These are phyloP conservation scores for Daldinia loculata DNA, from an alignment of 495 filamentous ascomycete genomes.

Conservation along the genomic window DNA sequence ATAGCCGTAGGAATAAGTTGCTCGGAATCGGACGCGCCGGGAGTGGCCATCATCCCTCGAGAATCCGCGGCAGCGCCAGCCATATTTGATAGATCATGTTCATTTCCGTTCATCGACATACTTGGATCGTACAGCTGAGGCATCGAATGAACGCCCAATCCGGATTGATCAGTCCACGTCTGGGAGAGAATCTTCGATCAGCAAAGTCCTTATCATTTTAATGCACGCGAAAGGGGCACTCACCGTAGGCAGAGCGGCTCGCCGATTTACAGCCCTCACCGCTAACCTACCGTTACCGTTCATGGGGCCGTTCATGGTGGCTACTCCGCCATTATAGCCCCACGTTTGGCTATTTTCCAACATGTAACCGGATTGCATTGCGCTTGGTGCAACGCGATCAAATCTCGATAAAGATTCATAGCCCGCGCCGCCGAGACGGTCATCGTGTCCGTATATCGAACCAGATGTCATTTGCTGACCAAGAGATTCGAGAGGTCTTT, in stretches of 20 bases:
- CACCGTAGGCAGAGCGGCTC: slow-evolving; percentile 59
- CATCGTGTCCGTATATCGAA: slow-evolving; percentile 64
- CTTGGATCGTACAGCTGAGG: slow-evolving; percentile 48
- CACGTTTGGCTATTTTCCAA: slow-evolving; percentile 59
- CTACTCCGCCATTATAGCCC: slow-evolving; percentile 58
- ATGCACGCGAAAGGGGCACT: slow-evolving; percentile 47
- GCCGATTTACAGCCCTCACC: slow-evolving; percentile 52
- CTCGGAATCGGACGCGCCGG: slow-evolving; percentile 61
- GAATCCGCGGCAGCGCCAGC: slow-evolving; percentile 42
- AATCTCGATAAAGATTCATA: slow-evolving; percentile 58
- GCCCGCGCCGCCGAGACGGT: slow-evolving; percentile 60
- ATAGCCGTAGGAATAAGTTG: slow-evolving; percentile 98
- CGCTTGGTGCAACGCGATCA: slow-evolving; percentile 58
- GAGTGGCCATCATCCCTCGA: slow-evolving; percentile 45
- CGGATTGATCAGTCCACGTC: slow-evolving; percentile 60
- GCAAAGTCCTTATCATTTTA: slow-evolving; percentile 8
- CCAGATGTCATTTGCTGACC: slow-evolving; percentile 49
- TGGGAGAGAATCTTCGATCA: slow-evolving; percentile 31
- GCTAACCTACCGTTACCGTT: slow-evolving; percentile 56
- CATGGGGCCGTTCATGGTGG: slow-evolving; percentile 59
- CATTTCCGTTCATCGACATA: slow-evolving; percentile 48
- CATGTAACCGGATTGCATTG: slow-evolving; percentile 49
- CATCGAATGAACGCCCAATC: slow-evolving; percentile 52
- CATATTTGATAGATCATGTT: slow-evolving; percentile 40
- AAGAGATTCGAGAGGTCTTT: slow-evolving; percentile 54